Evolutionary conservation across 306 rosid genomes (phyloP), one percentile per base, ranked within the genome.

Genomic region (Abrus precatorius): DNA sequence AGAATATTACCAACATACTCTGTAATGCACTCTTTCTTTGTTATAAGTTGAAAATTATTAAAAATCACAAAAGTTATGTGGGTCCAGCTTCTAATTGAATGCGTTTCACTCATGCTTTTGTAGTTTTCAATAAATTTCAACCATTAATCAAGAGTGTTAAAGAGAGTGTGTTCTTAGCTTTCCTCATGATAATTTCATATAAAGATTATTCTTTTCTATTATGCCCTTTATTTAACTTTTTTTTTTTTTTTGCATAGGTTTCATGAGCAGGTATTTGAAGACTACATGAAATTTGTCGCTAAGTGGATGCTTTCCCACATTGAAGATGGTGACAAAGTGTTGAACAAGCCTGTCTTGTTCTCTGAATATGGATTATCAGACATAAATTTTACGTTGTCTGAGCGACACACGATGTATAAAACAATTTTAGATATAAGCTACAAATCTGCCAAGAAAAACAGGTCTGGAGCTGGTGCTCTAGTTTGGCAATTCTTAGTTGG

Each of bases 261-360:
- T 63, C 86, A 85, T 38, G 84, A 76, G 28, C 82, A 85, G 74
- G 87, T 62, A 12, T 84, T 90, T 69, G 97, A 93, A 69, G 90
- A 79, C 32, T 86, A 88, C 48, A 89, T 96, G 65, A 84, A 84
- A 73, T 96, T 88, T 71, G 90, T 96, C 7, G 80, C 90, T 44
- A 92, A 96, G 87, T 96, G 99, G 99, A 92, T 90, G 97, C 83
- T 48, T 61, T 93, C 99, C 59, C 99, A 96, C 89, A 96, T 96
- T 49, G 97, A 93, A 83, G 99, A 96, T 59, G 93, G 99, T 49
- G 90, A 92, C 76, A 90, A 70, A 75, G 90, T 82, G 63, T 83
- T 96, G 87, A 87, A 87, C 36, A 96, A 86, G 83, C 99, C 99
- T 6, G 88, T 96, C 69, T 77, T 96, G 92, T 96, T 93, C 86